Base-by-base conservation (phyloP, 2,329 filamentous ascomycete species). In the Didymella arachidicola region DNA sequence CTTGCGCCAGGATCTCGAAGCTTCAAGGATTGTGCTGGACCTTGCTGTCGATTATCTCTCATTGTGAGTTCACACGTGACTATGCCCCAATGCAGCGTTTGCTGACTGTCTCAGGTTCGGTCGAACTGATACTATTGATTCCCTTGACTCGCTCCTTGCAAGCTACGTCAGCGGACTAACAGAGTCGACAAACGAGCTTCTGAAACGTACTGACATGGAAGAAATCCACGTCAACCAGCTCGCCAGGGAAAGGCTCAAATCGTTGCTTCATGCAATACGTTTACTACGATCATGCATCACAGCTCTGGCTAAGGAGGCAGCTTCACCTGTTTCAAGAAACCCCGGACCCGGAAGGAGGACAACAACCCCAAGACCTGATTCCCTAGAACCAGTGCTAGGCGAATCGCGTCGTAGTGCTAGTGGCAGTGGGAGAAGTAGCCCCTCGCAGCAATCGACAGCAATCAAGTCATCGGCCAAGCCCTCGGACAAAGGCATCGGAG, bases 11-110 rank as follows among this genome's bases (percentile, higher is more conserved):
- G 68, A 71, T 26, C 59, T 75, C 10, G 67, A 72, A 41, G 67
- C 65, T 1, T 62, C 72, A 16, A 67, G 67, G 36, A 66, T 68
- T 6, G 64, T 71, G 7, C 55, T 75, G 11, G 72, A 75, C 38
- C 59, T 75, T 29, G 59, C 69, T 43, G 53, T 75, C 14, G 72
- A 75, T 53, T 68, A 72, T 30, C 59, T 72, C 12, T 65, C 68
- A 4, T 39, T 73, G 72, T 75, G 55, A 64, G 72, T 51, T 10
- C 3, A 16, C 45, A 45, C 39, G 45, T 46, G 45, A 54, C 32
- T 30, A 7, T 11, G 1, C 10, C 41, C 19, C 1, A 32, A 18
- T n/a, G 0, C 8, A 18, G 8, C 27, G 6, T 4, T 45, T 44
- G 45, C 59, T 65, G 14, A 61, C 19, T 16, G 36, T 46, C 16